Percentiles rank a stretch among this genome's conserved stretches.
These are phyloP conservation scores for Kwoniella sp. DNA, from an alignment of 768 basidiomycete genomes.

Conservation along the genomic window DNA sequence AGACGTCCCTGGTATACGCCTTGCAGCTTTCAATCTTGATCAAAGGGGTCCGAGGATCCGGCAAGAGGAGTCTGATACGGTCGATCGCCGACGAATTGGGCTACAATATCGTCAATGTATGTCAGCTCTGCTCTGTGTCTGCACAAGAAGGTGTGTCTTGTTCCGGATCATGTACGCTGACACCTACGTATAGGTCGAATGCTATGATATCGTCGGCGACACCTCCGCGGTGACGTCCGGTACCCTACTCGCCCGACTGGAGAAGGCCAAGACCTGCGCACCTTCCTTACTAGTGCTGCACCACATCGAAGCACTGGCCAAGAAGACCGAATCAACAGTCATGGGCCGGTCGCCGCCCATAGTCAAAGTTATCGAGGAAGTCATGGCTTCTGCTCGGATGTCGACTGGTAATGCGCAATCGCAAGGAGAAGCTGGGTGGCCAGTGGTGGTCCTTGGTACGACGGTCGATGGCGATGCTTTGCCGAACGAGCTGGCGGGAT, in stretches of 20 bases:
- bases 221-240: slow-evolving; percentile 74
- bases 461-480: slow-evolving; percentile 69
- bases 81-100: slow-evolving; percentile 62
- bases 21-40: slow-evolving; percentile 73
- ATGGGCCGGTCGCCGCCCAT: slow-evolving; percentile 32
- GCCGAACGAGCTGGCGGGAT: slow-evolving; percentile 65
- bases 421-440: slow-evolving; percentile 64
- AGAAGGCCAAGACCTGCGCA: slow-evolving; percentile 73
- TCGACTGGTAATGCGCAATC: slow-evolving; percentile 59
- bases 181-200: slow-evolving; percentile 79
- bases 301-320: slow-evolving; percentile 65
- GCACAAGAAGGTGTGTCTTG: too few species aligned
- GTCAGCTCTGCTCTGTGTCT: too few species aligned
- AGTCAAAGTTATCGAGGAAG: slow-evolving; percentile 64
- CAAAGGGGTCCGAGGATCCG: slow-evolving; percentile 76
- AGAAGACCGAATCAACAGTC: slow-evolving; percentile 57
- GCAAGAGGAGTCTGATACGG: slow-evolving; percentile 71
- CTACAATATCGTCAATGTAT: slow-evolving; percentile 62
- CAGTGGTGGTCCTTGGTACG: slow-evolving; percentile 75
- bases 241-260: slow-evolving; percentile 70
- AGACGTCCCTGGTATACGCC: slow-evolving; percentile 64
- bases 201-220: slow-evolving; percentile 80
- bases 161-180: slow-evolving; percentile 2
- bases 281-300: slow-evolving; percentile 83
- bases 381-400: slow-evolving; percentile 57